A percentile compares a stretch with the other conserved stretches of the same genome.
phyloP scores from a whole-genome alignment of 2,329 filamentous ascomycete species.

The Zymoseptoria passerinii region DNA sequence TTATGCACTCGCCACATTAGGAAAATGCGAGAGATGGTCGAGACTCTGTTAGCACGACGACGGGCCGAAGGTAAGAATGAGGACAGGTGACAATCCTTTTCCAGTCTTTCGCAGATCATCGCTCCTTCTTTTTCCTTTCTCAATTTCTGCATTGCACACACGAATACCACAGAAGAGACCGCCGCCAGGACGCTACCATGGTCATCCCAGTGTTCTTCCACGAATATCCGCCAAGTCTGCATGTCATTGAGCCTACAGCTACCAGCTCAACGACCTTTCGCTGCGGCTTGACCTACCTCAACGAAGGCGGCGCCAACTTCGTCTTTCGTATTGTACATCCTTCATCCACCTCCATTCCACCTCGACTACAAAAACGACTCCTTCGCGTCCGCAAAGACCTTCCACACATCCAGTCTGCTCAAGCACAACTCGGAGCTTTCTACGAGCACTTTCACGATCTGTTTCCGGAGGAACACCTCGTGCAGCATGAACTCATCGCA shows the following conservation, averaged over 20 bases:
- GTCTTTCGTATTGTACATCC: constrained; percentile 23
- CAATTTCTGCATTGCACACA: neutral
- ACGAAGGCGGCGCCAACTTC: constrained; percentile 33
- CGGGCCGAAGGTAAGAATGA: neutral
- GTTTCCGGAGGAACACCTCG: constrained; percentile 24
- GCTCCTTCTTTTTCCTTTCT: neutral
- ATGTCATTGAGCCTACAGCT: constrained; percentile 5
- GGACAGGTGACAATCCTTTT: neutral
- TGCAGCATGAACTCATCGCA: constrained; percentile 24
- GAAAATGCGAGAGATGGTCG: neutral
- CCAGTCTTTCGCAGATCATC: neutral
- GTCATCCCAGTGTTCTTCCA: constrained; percentile 14
- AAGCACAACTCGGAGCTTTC: constrained; percentile 22
- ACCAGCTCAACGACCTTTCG: neutral
- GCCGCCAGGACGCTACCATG: constrained; percentile 3
- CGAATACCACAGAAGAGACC: neutral
- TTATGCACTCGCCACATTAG: neutral
- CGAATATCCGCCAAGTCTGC: constrained; percentile 11
- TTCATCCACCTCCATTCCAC: constrained; percentile 10
- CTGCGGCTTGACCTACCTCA: constrained; percentile 26
- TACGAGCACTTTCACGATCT: constrained; percentile 22
- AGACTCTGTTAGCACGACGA: neutral
- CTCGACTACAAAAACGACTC: constrained; percentile 19
- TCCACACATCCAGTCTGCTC: constrained; percentile 21
- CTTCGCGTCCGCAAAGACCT: constrained; percentile 29